A percentile compares a stretch with the other conserved stretches of the same genome.
Conservation (phyloP, 371 early-diverging fungal genomes). For the Smittium mucronatum region DNA sequence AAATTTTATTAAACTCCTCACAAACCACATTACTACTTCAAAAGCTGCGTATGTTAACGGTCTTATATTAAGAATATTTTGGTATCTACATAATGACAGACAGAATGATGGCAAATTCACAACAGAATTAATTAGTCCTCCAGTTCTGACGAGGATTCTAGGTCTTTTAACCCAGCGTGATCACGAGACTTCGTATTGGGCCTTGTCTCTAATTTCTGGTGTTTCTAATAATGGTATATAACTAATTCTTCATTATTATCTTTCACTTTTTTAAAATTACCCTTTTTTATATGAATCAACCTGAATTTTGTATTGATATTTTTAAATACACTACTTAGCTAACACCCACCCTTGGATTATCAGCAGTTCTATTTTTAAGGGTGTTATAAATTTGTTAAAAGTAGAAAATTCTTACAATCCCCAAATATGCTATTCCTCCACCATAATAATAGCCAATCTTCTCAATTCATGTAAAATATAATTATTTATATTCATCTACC, state of each 20-base stretch:
- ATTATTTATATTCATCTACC: not conserved
- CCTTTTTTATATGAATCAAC: not conserved
- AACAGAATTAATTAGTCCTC: conserved; percentile 18
- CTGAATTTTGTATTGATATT: not conserved
- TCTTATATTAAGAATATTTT: conserved; percentile 30
- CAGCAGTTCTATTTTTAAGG: conserved; percentile 6
- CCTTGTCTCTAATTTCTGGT: conserved; percentile 6
- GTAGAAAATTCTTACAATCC: not conserved
- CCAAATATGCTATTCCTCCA: conserved; percentile 1
- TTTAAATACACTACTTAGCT: not conserved
- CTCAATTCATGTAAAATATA: conserved; percentile 2
- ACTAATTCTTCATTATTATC: not conserved
- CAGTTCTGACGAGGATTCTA: conserved; percentile 24
- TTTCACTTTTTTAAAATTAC: not conserved
- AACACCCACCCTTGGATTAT: conserved; percentile 5
- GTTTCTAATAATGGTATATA: conserved; percentile 8
- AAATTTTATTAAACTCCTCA: conserved; percentile 21
- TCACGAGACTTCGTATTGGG: conserved; percentile 27
- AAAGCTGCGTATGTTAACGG: conserved; percentile 30
- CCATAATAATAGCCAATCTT: not conserved
- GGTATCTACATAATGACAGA: conserved; percentile 19
- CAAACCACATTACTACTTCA: conserved; percentile 21
- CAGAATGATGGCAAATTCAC: conserved; percentile 12
- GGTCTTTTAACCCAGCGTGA: conserved; percentile 21
- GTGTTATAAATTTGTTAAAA: not conserved